These are phyloP conservation scores for Exutisphaerella laricina DNA, from an alignment of 2,329 filamentous ascomycete genomes.

Conservation along the genomic window DNA sequence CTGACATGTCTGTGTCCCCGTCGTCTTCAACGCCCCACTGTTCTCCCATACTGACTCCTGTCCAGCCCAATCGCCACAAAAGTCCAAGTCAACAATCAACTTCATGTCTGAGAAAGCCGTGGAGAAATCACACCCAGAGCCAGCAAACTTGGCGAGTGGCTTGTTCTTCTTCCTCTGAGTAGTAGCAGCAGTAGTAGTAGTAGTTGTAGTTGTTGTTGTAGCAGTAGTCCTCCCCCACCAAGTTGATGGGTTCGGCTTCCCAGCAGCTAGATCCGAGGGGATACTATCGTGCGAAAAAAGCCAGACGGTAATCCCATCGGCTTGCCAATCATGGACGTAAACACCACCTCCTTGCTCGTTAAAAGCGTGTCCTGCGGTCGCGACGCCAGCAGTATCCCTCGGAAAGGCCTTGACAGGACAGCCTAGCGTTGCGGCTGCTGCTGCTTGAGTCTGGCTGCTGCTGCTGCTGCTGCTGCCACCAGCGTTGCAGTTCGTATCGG, in stretches of 20 bases:
- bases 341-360: slow-evolving; percentile 45
- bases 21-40: slow-evolving; percentile 55
- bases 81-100: slow-evolving; percentile 75
- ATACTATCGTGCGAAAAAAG: slow-evolving; percentile 69
- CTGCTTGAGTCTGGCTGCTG: no score
- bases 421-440: slow-evolving; percentile 36
- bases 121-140: slow-evolving; percentile 63
- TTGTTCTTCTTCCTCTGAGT: no score
- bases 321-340: slow-evolving; percentile 59
- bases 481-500: slow-evolving; percentile 28
- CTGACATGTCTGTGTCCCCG: slow-evolving; percentile 57
- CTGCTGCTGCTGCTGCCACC: no score
- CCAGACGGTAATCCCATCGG: slow-evolving; percentile 66
- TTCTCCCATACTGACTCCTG: slow-evolving; percentile 58
- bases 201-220: no score
- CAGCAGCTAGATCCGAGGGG: slow-evolving; percentile 57
- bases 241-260: slow-evolving; percentile 56
- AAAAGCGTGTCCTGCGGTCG: slow-evolving; percentile 46
- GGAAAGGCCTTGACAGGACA: slow-evolving; percentile 45
- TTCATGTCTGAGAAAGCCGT: slow-evolving; percentile 64
- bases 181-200: no score
- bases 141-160: slow-evolving; percentile 63
- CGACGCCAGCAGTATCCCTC: slow-evolving; percentile 44
- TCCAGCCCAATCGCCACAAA: slow-evolving; percentile 86
- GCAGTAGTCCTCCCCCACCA: slow-evolving; percentile 63